These are phyloP conservation scores for Barnettozyma wickerhamii DNA, from an alignment of 805 yeast genomes.

Conservation along the genomic window DNA sequence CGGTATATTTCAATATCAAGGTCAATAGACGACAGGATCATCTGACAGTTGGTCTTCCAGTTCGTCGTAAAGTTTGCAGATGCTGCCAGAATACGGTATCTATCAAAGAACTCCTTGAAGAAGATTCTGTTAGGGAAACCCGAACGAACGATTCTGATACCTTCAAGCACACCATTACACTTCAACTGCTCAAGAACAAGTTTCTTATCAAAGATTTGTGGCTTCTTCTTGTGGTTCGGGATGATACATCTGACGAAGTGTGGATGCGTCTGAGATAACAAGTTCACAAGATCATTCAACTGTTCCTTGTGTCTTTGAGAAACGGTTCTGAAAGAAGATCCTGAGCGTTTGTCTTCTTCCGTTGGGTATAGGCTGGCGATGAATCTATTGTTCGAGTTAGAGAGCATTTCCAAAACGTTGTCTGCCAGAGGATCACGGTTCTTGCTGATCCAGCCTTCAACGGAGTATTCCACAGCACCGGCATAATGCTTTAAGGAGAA, in stretches of 20 bases:
- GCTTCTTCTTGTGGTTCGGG: constrained; percentile 75
- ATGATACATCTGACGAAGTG: constrained; percentile 95
- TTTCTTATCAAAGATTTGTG: constrained; percentile 66
- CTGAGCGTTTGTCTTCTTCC: constrained; percentile 28
- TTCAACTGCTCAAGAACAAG: constrained; percentile 85
- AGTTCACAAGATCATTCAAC: constrained; percentile 62
- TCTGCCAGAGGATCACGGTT: constrained; percentile 92
- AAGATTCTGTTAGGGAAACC: constrained; percentile 93
- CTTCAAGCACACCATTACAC: constrained; percentile 97
- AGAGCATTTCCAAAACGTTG: constrained; percentile 56
- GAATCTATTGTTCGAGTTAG: constrained; percentile 52
- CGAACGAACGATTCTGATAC: constrained; percentile 93
- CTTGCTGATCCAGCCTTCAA: constrained; percentile 91
- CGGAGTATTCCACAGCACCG: constrained; percentile 89
- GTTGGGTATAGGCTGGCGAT: constrained; percentile 50
- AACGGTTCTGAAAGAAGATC: constrained; percentile 62
- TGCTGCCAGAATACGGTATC: constrained; percentile 68
- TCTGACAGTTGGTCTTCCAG: constrained; percentile 63
- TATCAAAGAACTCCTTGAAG: constrained; percentile 70
- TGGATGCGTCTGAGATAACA: constrained; percentile 79
- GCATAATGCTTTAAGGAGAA: constrained; percentile 91
- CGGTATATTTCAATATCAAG: constrained; percentile 79
- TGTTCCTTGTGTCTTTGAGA: constrained; percentile 90
- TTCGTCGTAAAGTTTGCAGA: constrained; percentile 39
- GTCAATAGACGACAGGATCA: constrained; percentile 57